Evolutionary conservation across 164 flowering plant species (phyloP).

Genomic region (Platanus orientalis): DNA sequence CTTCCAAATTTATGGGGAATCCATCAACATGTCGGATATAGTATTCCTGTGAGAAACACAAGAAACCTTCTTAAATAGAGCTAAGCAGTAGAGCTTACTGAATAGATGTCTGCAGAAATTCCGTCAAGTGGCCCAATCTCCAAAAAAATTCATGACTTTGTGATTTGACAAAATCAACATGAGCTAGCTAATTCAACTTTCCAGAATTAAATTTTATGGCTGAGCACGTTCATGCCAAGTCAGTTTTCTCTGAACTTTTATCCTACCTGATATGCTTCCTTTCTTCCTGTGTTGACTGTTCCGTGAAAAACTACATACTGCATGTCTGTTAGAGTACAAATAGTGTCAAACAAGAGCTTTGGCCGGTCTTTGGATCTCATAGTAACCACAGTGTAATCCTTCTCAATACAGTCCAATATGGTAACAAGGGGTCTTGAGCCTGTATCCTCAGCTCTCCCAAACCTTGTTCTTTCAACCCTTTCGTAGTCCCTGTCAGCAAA

Average conservation of each 20-base stretch:
- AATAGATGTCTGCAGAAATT: no score
- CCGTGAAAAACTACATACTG: slow-evolving; percentile 55
- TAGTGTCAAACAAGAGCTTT: slow-evolving; percentile 43
- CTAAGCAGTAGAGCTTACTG: no score
- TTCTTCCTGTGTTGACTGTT: slow-evolving; percentile 28
- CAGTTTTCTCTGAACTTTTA: no score
- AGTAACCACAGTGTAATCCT: slow-evolving; percentile 37
- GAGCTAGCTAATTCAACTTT: no score
- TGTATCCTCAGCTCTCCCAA: slow-evolving; percentile 1
- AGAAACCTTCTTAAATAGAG: not conserved
- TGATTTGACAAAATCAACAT: no score
- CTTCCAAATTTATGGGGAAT: slow-evolving; percentile 44
- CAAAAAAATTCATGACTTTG: no score
- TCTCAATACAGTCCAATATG: slow-evolving; percentile 33
- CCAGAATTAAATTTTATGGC: no score
- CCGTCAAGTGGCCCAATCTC: not conserved
- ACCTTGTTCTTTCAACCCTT: slow-evolving; percentile 14
- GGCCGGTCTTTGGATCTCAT: slow-evolving; percentile 41
- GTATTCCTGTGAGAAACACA: slow-evolving; percentile 34
- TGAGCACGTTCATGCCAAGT: not conserved
- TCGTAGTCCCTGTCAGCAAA: slow-evolving; percentile 47
- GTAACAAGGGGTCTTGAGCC: slow-evolving; percentile 26
- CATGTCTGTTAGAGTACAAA: slow-evolving; percentile 54
- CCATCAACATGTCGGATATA: slow-evolving; percentile 58
- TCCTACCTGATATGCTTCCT: slow-evolving; percentile 47